Percentiles rank a stretch among this genome's conserved stretches.
phyloP scores from a whole-genome alignment of 441 rosid genomes.

The Jatropha multifida region DNA sequence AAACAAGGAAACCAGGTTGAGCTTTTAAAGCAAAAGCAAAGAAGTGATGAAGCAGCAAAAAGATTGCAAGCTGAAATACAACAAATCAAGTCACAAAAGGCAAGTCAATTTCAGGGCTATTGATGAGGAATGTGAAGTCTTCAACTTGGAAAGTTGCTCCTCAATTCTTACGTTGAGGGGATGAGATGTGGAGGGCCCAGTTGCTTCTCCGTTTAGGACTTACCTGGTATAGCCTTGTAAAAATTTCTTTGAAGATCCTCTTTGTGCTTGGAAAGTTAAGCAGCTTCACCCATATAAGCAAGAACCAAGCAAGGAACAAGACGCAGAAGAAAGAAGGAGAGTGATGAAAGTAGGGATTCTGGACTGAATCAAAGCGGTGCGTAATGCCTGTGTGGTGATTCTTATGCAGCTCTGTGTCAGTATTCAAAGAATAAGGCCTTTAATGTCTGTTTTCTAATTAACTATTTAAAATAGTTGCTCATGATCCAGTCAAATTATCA shows the following conservation, averaged over 20 bases:
- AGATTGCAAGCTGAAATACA: constrained; percentile 93
- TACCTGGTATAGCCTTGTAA: constrained; percentile 47
- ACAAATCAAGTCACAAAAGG: constrained; percentile 72
- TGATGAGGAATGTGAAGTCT: constrained; percentile 3
- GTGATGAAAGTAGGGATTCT: no score
- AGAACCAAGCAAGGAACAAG: constrained; percentile 40
- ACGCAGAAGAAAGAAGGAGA: no score
- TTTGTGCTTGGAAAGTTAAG: constrained; percentile 45
- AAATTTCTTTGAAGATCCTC: constrained; percentile 41
- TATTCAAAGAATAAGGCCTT: background rate
- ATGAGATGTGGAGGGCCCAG: constrained; percentile 8
- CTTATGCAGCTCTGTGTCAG: background rate
- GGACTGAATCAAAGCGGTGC: no score
- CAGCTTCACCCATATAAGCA: constrained; percentile 54
- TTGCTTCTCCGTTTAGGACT: background rate
- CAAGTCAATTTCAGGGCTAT: constrained; percentile 1
- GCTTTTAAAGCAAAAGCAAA: constrained; percentile 90
- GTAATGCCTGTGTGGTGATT: background rate
- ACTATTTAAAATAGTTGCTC: background rate
- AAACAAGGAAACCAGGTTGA: constrained; percentile 96
- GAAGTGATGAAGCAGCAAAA: constrained; percentile 90
- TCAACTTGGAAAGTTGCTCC: constrained; percentile 5
- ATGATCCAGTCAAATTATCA: background rate
- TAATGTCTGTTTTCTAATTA: background rate
- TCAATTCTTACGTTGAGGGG: constrained; percentile 3